Evolutionary conservation across 306 rosid genomes (phyloP), one percentile per base, ranked within the genome.

Genomic region (Ceratonia siliqua): DNA sequence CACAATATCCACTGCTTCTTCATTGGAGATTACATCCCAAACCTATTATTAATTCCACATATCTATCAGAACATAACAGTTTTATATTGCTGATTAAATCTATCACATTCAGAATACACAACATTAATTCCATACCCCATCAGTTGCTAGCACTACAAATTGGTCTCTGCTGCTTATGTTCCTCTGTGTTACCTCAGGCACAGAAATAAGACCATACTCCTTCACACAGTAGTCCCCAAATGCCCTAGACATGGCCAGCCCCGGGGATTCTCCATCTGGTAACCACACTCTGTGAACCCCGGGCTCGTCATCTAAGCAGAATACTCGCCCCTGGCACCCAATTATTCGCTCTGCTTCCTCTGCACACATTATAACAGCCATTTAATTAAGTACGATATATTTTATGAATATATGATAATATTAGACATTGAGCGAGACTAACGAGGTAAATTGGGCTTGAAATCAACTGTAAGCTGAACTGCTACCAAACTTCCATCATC

Each of bases 371-470:
- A 36, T 67, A 71, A 35, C 70, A 25, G 52, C 61, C 3, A 38
- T 7, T 57, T 14, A 79, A n/a, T n/a, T n/a, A n/a, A n/a, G n/a
- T n/a, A n/a, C n/a, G n/a, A n/a, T n/a, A n/a, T n/a, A n/a, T n/a
- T n/a, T n/a, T n/a, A n/a, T n/a, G n/a, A n/a, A n/a, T n/a, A n/a
- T n/a, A n/a, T n/a, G n/a, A n/a, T n/a, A n/a, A n/a, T n/a, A n/a
- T n/a, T n/a, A n/a, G n/a, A n/a, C n/a, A 71, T 3, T 24, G 75
- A 80, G 41, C 24, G 61, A 79, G 53, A 88, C 96, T 81, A 5
- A 94, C 98, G 88, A 48, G 98, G 98, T 63, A 94, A 82, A 81
- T 87, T 88, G 39, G 98, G 98, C 88, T 94, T 94, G 87, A 88
- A 94, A 89, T 94, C 98, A 9, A 90, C 76, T 30, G 98, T 88